Evolutionary conservation across 1,284 basidiomycete genomes (phyloP).

Genomic region (Kwoniella shivajii): DNA sequence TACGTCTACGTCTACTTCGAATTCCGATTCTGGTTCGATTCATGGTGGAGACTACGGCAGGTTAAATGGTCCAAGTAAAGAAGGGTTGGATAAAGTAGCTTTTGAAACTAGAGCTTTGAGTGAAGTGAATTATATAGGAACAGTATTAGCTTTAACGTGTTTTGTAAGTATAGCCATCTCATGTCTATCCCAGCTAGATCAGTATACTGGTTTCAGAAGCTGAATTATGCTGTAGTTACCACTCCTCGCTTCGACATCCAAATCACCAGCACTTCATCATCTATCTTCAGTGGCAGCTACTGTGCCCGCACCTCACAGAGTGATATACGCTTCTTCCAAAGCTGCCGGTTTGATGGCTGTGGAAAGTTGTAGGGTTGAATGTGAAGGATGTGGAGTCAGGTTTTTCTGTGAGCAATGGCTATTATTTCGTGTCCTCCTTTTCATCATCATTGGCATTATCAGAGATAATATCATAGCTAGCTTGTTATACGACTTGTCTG

Average conservation of each 20-base stretch:
- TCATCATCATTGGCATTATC: too few species aligned
- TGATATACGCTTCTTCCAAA: conserved; percentile 84
- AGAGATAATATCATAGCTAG: too few species aligned
- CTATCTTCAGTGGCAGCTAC: conserved; percentile 78
- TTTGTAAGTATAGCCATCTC: conserved; percentile 44
- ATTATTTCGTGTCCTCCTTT: too few species aligned
- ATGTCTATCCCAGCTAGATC: neutral
- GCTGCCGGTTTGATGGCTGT: conserved; percentile 76
- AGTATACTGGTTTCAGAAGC: neutral
- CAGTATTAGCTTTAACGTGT: conserved; percentile 55
- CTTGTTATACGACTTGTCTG: too few species aligned
- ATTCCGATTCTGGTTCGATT: conserved; percentile 2
- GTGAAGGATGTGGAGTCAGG: conserved; percentile 51
- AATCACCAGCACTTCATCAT: conserved; percentile 72
- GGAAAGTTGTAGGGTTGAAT: conserved; percentile 66
- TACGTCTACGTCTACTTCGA: neutral
- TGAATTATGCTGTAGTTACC: conserved; percentile 66
- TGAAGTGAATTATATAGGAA: conserved; percentile 57
- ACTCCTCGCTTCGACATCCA: conserved; percentile 68
- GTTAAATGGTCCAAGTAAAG: conserved; percentile 12
- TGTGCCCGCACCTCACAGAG: conserved; percentile 81
- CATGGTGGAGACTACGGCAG: too few species aligned
- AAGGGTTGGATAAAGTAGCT: conserved; percentile 51
- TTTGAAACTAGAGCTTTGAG: conserved; percentile 49
- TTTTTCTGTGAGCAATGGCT: conserved; percentile 45